Base-by-base conservation (phyloP, 2,329 filamentous ascomycete genomes). In the Cytospora schulzeri region DNA sequence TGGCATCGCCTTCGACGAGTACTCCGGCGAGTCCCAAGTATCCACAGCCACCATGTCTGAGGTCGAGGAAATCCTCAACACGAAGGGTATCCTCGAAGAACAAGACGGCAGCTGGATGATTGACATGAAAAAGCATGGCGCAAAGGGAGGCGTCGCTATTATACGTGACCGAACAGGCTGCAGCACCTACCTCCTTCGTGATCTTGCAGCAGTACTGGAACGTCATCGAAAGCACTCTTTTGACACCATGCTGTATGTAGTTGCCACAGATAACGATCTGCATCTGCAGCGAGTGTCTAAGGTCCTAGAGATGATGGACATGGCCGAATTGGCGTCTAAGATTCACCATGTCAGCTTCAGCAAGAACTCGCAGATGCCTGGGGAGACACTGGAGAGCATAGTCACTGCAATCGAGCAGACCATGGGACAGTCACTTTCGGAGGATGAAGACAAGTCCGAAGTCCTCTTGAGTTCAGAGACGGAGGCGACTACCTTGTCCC, bases 31-130 rank as follows among this genome's bases (percentile, higher is more conserved):
- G 75, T 91, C 88, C 0, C 86, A 88, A 64, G 83, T 73, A 1
- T 73, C 71, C 0, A 31, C 67, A 0, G 70, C 70, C 71, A 88
- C 85, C 63, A 86, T 91, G 77, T 80, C 83, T 11, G 77, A 79
- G 48, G 88, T 88, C 1, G 86, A 88, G 56, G 75, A 82, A 31
- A 76, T 81, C 0, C 79, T 92, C 74, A 80, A 84, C 68, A 82
- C 86, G 62, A 83, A 84, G 62, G 84, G 83, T 1, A 78, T 91
- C 2, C 85, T 83, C 2, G 86, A 91, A 70, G 80, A 86, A 62
- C 85, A 83, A 28, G 86, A 91, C 14, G 89, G 85, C 1, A 88
- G 89, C 0, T 83, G 85, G 68, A 85, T 90, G 68, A 86, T 91
- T 57, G 88, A 92, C 74, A 86, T 92, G 65, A 80, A 83, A 38